phyloP scores from a whole-genome alignment of 306 rosid species.

The Benincasa hispida region DNA sequence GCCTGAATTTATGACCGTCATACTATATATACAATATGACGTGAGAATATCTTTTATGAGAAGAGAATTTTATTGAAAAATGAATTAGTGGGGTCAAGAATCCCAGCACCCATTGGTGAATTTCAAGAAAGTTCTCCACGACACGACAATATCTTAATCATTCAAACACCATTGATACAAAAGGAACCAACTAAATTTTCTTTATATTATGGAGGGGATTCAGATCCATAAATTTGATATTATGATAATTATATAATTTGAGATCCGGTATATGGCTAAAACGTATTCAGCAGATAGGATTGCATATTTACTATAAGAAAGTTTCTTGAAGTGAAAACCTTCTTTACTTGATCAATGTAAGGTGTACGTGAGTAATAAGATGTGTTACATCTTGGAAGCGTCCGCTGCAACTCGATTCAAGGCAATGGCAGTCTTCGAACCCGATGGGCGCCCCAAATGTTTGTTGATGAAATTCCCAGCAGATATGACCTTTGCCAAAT shows the following conservation, averaged over 20 bases:
- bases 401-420: conserved; percentile 36
- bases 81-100: background rate
- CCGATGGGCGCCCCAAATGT: conserved; percentile 53
- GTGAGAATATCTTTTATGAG: background rate
- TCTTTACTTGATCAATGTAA: conserved; percentile 6
- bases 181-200: background rate
- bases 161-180: background rate
- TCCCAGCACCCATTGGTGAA: no score
- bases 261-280: background rate
- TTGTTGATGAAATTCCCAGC: conserved; percentile 77
- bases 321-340: background rate
- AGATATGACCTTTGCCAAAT: conserved; percentile 54
- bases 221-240: background rate
- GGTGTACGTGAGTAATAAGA: background rate
- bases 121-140: background rate
- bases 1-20: no score
- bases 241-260: background rate
- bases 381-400: conserved; percentile 41
- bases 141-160: background rate
- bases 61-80: background rate
- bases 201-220: background rate
- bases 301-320: background rate
- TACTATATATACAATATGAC: background rate
- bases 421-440: conserved; percentile 73
- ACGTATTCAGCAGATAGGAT: background rate